These are phyloP conservation scores for Clonostachys byssicola DNA, from an alignment of 2,329 filamentous ascomycete species.

Conservation along the genomic window DNA sequence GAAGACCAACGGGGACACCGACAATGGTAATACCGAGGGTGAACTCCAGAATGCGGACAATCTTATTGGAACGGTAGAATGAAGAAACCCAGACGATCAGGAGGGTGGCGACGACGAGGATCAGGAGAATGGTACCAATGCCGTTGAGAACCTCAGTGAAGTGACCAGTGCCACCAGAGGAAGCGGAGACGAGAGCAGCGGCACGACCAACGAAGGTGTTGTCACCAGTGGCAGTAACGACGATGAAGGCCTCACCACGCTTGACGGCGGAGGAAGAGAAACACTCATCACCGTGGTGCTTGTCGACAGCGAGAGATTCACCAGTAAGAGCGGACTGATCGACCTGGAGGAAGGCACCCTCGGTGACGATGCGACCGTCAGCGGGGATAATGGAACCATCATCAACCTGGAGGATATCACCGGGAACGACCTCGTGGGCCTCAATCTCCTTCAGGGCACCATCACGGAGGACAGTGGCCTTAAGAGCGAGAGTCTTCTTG, in stretches of 20 bases:
- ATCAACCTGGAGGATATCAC: slow-evolving; percentile 85
- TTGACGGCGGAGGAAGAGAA: slow-evolving; percentile 87
- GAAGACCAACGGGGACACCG: slow-evolving; percentile 89
- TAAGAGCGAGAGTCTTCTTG: slow-evolving; percentile 85
- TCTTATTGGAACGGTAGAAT: slow-evolving; percentile 82
- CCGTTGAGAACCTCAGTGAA: slow-evolving; percentile 89
- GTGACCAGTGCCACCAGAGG: slow-evolving; percentile 71
- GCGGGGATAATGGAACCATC: slow-evolving; percentile 91
- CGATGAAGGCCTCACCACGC: slow-evolving; percentile 80
- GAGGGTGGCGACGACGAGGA: slow-evolving; percentile 77
- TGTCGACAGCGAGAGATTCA: slow-evolving; percentile 88
- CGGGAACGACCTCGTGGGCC: slow-evolving; percentile 79
- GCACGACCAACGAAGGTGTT: slow-evolving; percentile 87
- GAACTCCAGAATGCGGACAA: slow-evolving; percentile 76
- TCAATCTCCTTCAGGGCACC: slow-evolving; percentile 72
- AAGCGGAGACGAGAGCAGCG: slow-evolving; percentile 78
- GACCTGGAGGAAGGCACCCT: slow-evolving; percentile 81
- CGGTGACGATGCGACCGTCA: slow-evolving; percentile 80
- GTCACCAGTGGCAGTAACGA: slow-evolving; percentile 82
- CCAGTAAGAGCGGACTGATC: slow-evolving; percentile 91
- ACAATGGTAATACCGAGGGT: slow-evolving; percentile 88
- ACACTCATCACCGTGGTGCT: slow-evolving; percentile 75
- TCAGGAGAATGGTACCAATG: slow-evolving; percentile 75
- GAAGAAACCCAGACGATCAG: slow-evolving; percentile 81
- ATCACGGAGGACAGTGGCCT: slow-evolving; percentile 83